Evolutionary conservation across 2,329 filamentous ascomycete species (phyloP), one percentile per base, ranked within the genome.

Genomic region (Penicillium sp.): DNA sequence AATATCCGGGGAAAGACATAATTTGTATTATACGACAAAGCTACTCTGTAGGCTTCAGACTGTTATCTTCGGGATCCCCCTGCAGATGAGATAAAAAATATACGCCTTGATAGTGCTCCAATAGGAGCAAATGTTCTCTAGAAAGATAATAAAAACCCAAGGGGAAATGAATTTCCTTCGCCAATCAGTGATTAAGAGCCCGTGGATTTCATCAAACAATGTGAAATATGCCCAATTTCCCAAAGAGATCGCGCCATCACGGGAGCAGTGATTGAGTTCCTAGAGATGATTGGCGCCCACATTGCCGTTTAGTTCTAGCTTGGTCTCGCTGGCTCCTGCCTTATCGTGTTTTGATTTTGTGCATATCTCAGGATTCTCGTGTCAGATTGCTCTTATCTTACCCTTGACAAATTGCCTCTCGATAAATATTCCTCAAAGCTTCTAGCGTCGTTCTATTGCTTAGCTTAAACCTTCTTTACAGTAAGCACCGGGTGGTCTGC

Each of bases 321-420:
- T 41, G 31, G 43, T n/a, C 40, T 45, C 23, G 50, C 53, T 50
- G 19, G 6, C 40, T 23, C 27, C 23, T 23, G 52, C 42, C 50
- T 57, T 59, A 52, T 54, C 53, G 17, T 25, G 1, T 12, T 15
- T 29, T 15, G 15, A 47, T 56, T 35, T 41, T 46, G 3, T 45
- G 25, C 23, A 21, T 50, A 52, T 54, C 42, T 49, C 31, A 38
- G 35, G 21, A 33, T 54, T 42, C 45, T 25, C n/a, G 38, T 58
- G 48, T 43, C 38, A 59, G 48, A 40, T 52, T 42, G 19, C 21
- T 50, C 27, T 49, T 57, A 54, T 64, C 56, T 43, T 27, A 25
- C 8, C n/a, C 4, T 29, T 29, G 54, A 41, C 27, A 43, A 29
- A 27, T 29, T 25, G 9, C 4, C 25, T 43, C 17, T n/a, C 29